Conservation (phyloP, 2,329 filamentous ascomycete genomes). For the Stagonosporopsis vannaccii region DNA sequence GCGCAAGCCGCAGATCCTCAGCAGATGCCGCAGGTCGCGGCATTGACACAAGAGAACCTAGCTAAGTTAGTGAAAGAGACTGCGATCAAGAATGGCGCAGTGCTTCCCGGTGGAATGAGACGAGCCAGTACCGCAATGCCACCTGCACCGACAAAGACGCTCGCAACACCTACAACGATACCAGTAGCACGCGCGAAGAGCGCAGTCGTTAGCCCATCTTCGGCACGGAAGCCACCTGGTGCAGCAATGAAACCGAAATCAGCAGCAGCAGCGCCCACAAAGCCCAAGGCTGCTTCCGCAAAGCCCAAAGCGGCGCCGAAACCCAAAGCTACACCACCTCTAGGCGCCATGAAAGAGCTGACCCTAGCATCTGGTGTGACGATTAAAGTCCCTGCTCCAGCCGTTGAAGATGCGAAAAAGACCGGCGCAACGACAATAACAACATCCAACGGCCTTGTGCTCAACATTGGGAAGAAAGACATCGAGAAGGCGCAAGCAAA, state of each 20-base stretch:
- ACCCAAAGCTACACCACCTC: constrained; percentile 24
- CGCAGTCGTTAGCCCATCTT: constrained; percentile 27
- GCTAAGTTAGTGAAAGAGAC: constrained; percentile 49
- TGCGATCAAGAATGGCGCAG: constrained; percentile 46
- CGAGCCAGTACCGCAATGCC: constrained; percentile 40
- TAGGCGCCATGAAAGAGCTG: constrained; percentile 39
- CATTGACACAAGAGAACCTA: constrained; percentile 48
- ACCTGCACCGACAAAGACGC: constrained; percentile 32
- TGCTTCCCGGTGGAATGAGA: constrained; percentile 41
- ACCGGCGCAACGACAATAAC: constrained; percentile 35
- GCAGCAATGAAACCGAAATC: constrained; percentile 14
- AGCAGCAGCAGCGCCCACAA: constrained; percentile 19
- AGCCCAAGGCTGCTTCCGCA: constrained; percentile 10
- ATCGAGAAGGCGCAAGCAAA: constrained; percentile 43
- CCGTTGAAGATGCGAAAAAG: constrained; percentile 43
- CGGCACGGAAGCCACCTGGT: constrained; percentile 23
- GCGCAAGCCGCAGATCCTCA: constrained; percentile 38
- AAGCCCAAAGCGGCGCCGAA: constrained; percentile 16
- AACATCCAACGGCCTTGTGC: constrained; percentile 38
- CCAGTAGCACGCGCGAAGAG: constrained; percentile 34
- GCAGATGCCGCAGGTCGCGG: constrained; percentile 37
- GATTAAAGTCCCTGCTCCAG: constrained; percentile 43
- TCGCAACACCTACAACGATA: constrained; percentile 26
- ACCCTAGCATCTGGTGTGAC: constrained; percentile 41
- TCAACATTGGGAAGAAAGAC: constrained; percentile 43